Evolutionary conservation across 2,329 filamentous ascomycete genomes (phyloP).

Genomic region (Diaporthe ampelina): DNA sequence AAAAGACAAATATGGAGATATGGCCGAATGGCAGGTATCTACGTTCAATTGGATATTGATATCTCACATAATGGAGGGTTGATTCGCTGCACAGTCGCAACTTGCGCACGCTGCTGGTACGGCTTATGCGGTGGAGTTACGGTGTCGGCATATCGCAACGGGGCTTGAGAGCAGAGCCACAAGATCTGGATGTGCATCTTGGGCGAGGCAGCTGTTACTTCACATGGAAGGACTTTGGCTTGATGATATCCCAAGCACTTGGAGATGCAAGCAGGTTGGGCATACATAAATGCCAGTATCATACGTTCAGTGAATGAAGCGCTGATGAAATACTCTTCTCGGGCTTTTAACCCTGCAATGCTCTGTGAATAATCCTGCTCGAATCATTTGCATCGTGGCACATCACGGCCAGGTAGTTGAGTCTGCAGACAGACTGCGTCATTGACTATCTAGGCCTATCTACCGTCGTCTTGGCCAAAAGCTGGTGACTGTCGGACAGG

Average conservation of each 20-base stretch:
- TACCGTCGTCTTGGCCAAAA: neutral
- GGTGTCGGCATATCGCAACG: neutral
- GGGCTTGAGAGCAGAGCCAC: no score
- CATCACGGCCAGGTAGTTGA: neutral
- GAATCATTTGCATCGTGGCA: no score
- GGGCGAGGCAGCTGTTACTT: neutral
- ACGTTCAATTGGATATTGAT: neutral
- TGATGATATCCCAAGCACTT: neutral
- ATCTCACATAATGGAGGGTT: neutral
- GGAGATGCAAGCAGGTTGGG: neutral
- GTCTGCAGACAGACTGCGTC: conserved; percentile 9
- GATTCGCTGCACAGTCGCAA: neutral
- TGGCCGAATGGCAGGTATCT: neutral
- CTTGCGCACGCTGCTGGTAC: neutral
- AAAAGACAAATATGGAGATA: neutral
- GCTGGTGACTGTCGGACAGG: neutral
- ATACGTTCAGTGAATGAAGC: neutral
- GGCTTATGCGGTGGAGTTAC: neutral
- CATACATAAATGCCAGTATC: neutral
- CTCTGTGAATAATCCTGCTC: neutral
- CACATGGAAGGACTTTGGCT: neutral
- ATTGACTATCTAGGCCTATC: conserved; percentile 28
- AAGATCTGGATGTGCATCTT: neutral
- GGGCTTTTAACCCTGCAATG: neutral
- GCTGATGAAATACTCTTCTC: neutral